phyloP scores from a whole-genome alignment of 1,284 basidiomycete species.

The Cerrena zonata region DNA sequence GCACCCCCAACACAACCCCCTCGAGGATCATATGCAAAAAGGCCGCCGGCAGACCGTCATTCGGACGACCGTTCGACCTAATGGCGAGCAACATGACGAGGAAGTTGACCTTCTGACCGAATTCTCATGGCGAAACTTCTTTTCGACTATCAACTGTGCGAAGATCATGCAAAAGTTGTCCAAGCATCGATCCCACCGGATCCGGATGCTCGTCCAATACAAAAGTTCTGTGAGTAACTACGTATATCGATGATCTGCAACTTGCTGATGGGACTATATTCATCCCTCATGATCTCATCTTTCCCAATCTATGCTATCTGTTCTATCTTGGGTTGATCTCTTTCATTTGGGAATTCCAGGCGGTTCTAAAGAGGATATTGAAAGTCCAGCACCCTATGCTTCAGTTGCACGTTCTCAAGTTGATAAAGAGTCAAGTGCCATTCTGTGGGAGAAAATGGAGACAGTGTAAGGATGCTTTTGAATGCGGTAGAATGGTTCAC shows the following conservation, averaged over 20 bases:
- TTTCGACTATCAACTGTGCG: constrained; percentile 95
- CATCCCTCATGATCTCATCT: constrained; percentile 1
- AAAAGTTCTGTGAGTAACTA: constrained; percentile 80
- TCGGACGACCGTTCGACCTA: constrained; percentile 53
- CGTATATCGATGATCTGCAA: no score
- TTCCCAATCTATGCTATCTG: constrained; percentile 8
- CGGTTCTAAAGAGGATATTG: constrained; percentile 90
- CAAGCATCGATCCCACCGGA: constrained; percentile 89
- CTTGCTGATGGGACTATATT: no score
- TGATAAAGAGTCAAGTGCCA: constrained; percentile 98
- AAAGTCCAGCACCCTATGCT: constrained; percentile 91
- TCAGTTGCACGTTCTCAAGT: constrained; percentile 93
- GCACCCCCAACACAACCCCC: constrained; percentile 46
- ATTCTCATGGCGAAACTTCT: constrained; percentile 98
- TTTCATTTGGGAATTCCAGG: constrained; percentile 40
- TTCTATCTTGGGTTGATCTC: neutral
- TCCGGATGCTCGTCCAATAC: constrained; percentile 95
- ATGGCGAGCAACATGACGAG: constrained; percentile 69
- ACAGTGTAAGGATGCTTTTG: constrained; percentile 76
- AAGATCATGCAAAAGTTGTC: constrained; percentile 98
- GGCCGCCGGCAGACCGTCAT: constrained; percentile 51
- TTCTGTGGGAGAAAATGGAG: constrained; percentile 98
- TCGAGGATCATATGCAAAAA: constrained; percentile 57
- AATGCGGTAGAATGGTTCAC: no score
- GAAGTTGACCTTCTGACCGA: constrained; percentile 89